These are phyloP conservation scores for Abrus precatorius DNA, from an alignment of 306 rosid genomes.

Conservation along the genomic window DNA sequence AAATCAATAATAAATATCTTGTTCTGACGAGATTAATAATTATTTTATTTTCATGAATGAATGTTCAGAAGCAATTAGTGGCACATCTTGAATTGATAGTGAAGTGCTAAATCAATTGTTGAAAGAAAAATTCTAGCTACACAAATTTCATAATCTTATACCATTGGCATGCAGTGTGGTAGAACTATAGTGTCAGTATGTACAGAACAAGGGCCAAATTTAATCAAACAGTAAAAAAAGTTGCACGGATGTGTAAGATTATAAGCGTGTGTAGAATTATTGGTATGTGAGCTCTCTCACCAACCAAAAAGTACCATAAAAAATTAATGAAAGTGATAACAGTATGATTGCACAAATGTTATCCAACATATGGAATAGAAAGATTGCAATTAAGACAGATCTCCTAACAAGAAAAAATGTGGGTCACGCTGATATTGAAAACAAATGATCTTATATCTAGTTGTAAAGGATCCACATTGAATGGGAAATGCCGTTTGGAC, in stretches of 20 bases:
- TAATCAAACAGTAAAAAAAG: background rate
- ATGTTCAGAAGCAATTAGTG: slow-evolving; percentile 16
- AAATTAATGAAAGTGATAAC: slow-evolving; percentile 29
- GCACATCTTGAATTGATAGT: slow-evolving; percentile 30
- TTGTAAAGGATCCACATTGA: slow-evolving; percentile 38
- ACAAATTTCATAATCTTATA: background rate
- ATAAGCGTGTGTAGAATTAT: background rate
- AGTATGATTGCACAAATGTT: slow-evolving; percentile 24
- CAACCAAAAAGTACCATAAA: slow-evolving; percentile 39
- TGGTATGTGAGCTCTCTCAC: slow-evolving; percentile 26
- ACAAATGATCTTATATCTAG: slow-evolving; percentile 30
- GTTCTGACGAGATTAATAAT: background rate
- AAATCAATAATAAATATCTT: slow-evolving; percentile 1
- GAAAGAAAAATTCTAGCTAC: background rate
- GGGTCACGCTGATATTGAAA: slow-evolving; percentile 53
- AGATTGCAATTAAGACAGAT: slow-evolving; percentile 40
- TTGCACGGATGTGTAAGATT: background rate
- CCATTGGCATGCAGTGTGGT: background rate
- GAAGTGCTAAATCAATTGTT: background rate
- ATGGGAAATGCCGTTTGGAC: slow-evolving; percentile 44
- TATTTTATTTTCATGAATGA: background rate
- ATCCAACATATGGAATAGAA: slow-evolving; percentile 50
- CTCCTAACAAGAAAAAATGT: slow-evolving; percentile 49
- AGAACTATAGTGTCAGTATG: background rate
- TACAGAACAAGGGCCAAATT: background rate